These are phyloP conservation scores for Tulasnella sp. DNA, from an alignment of 768 basidiomycete genomes.

Conservation along the genomic window DNA sequence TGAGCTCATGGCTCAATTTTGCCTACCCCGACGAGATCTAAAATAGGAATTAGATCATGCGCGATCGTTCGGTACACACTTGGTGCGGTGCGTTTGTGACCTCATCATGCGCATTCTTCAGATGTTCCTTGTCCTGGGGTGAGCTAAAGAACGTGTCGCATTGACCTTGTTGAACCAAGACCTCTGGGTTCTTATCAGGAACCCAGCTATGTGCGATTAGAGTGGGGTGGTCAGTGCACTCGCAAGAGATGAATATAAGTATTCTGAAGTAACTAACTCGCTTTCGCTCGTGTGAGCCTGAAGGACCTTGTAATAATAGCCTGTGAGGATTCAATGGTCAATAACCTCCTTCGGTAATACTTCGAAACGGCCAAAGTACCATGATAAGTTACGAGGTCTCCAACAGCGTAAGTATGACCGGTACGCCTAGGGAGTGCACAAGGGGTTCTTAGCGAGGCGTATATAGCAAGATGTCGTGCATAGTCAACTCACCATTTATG, in stretches of 20 bases:
- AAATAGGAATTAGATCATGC: no score
- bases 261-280: no score
- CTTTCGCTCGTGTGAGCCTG: background rate
- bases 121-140: background rate
- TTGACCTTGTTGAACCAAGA: slow-evolving; percentile 1
- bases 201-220: no score
- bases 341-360: no score
- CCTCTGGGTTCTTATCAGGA: background rate
- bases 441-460: no score
- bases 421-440: background rate
- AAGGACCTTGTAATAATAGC: slow-evolving; percentile 4
- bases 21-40: background rate
- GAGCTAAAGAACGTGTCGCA: background rate
- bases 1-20: slow-evolving; percentile 7
- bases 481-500: no score
- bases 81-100: slow-evolving; percentile 10
- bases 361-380: no score
- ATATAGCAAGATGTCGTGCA: no score
- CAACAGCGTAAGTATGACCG: background rate
- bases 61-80: background rate
- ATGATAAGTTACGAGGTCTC: slow-evolving; percentile 2
- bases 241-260: no score
- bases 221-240: no score
- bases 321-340: no score
- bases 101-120: slow-evolving; percentile 2